phyloP scores from a whole-genome alignment of 345 rosid species.

The Eucalyptus camaldulensis region DNA sequence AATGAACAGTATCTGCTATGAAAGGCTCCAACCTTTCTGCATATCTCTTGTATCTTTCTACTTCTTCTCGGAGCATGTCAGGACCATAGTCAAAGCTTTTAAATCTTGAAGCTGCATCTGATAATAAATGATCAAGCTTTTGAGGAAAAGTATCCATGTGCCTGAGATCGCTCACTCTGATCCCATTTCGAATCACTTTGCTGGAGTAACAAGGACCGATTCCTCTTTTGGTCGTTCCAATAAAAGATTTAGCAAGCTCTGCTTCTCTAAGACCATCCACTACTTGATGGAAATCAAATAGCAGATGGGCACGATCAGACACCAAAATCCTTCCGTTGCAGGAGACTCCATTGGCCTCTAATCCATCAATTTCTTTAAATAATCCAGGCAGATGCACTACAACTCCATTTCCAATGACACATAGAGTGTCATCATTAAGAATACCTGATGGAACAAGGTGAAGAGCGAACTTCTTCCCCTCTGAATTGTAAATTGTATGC shows the following conservation, averaged over 20 bases:
- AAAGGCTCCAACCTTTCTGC: conserved; percentile 92
- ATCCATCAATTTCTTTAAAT: conserved; percentile 76
- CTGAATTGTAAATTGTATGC: conserved; percentile 89
- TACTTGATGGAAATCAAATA: conserved; percentile 91
- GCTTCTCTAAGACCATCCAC: conserved; percentile 83
- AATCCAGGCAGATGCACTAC: conserved; percentile 87
- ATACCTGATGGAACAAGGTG: conserved; percentile 97
- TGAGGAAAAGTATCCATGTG: conserved; percentile 91
- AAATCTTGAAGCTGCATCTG: conserved; percentile 80
- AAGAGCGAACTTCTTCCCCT: conserved; percentile 92
- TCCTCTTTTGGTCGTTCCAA: conserved; percentile 93
- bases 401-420: conserved; percentile 93
- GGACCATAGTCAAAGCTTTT: conserved; percentile 52
- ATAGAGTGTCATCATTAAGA: conserved; percentile 72
- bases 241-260: conserved; percentile 83
- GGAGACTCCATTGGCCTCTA: conserved; percentile 69
- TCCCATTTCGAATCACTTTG: conserved; percentile 78
- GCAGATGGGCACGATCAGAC: conserved; percentile 85
- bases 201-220: conserved; percentile 91
- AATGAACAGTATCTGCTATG: conserved; percentile 77
- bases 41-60: conserved; percentile 79
- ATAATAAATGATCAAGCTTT: conserved; percentile 65
- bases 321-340: conserved; percentile 91
- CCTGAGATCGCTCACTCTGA: conserved; percentile 86
- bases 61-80: conserved; percentile 75